Conservation (phyloP, 2,329 filamentous ascomycete genomes). For the Nothopassalora personata region DNA sequence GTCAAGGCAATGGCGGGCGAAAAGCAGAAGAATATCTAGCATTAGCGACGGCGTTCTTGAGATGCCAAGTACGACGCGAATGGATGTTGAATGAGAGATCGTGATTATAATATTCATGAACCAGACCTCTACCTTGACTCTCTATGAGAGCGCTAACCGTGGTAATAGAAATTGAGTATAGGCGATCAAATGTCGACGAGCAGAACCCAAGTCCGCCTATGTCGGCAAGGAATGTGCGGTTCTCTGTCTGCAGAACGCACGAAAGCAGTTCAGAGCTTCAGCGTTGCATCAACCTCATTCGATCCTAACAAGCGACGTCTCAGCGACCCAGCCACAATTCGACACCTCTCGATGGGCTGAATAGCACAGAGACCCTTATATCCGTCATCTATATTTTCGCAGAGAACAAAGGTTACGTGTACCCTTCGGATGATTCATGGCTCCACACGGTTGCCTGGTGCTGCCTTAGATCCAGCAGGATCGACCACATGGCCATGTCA, state of each 20-base stretch:
- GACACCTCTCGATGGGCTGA: neutral
- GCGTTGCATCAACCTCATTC: no score
- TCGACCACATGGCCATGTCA: neutral
- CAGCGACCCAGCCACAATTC: no score
- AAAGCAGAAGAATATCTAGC: slow-evolving; percentile 5
- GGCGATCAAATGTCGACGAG: no score
- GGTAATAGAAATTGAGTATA: no score
- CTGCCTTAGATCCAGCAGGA: neutral
- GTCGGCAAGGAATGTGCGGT: no score
- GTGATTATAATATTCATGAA: no score
- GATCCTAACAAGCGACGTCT: no score
- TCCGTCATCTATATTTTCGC: neutral
- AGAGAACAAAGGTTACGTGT: neutral
- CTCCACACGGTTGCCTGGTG: neutral
- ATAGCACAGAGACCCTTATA: neutral
- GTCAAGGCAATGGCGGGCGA: neutral
- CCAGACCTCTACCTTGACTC: no score
- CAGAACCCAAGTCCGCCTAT: no score
- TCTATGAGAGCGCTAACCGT: no score
- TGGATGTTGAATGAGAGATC: neutral
- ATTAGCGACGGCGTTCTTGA: slow-evolving; percentile 15
- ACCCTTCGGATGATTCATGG: neutral
- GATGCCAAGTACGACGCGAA: slow-evolving; percentile 11
- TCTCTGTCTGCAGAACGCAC: no score
- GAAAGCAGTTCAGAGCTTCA: no score